phyloP scores from a whole-genome alignment of 192 early-diverging fungal genomes.

The Coemansia sp. region DNA sequence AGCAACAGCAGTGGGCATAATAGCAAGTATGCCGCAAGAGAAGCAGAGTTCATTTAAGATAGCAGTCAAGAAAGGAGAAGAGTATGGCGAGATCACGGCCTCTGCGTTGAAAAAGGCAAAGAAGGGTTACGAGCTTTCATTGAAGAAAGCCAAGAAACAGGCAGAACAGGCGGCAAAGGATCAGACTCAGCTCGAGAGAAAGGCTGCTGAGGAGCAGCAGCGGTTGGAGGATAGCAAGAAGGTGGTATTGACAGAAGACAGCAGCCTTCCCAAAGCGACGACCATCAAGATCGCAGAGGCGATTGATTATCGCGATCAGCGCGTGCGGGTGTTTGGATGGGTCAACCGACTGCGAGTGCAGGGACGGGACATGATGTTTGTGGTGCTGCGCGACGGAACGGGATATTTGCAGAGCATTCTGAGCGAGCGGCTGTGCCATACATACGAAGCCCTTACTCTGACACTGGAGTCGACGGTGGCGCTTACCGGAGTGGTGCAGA shows the following conservation, averaged over 20 bases:
- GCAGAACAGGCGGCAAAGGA: constrained; percentile 69
- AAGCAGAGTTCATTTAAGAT: constrained; percentile 58
- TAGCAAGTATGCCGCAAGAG: constrained; percentile 46
- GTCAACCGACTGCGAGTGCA: constrained; percentile 93
- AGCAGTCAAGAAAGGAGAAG: constrained; percentile 73
- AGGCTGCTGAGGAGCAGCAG: constrained; percentile 70
- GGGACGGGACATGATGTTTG: constrained; percentile 96
- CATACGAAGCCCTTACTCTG: constrained; percentile 89
- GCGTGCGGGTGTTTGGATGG: constrained; percentile 92
- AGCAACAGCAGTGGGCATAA: constrained; percentile 65
- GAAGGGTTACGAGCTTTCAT: constrained; percentile 62
- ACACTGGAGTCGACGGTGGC: constrained; percentile 91
- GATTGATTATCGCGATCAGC: constrained; percentile 63
- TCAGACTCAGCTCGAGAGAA: constrained; percentile 56
- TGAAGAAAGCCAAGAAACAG: constrained; percentile 79
- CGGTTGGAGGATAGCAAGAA: constrained; percentile 82
- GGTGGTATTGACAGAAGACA: constrained; percentile 73
- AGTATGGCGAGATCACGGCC: constrained; percentile 75
- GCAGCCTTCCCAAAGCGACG: constrained; percentile 68
- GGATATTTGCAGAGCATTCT: constrained; percentile 94
- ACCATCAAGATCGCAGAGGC: constrained; percentile 78
- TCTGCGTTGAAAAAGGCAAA: constrained; percentile 92
- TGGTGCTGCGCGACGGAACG: constrained; percentile 91
- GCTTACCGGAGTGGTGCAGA: constrained; percentile 82
- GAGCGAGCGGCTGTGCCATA: constrained; percentile 86